Evolutionary conservation across 1,139 yeast genomes (phyloP), one percentile per base, ranked within the genome.

Genomic region (Saccharomyces uvarum): DNA sequence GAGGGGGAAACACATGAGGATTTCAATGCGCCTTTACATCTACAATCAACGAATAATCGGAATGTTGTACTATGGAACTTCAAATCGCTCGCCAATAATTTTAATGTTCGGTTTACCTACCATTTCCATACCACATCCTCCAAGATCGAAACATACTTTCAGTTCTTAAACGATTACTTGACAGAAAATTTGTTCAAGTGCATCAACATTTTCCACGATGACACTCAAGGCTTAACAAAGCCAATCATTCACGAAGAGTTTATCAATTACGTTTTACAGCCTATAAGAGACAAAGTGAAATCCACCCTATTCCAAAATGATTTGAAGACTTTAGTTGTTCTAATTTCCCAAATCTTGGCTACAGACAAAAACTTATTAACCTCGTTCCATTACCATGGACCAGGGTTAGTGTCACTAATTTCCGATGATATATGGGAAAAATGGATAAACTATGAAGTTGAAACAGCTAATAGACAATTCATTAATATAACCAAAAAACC

Each of bases 391-490:
- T 68, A 68, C 52, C 63, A 60, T 46, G 70, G 70, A 1, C 57
- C 56, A 33, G 70, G 71, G 21, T 57, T 68, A 13, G 61, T 62
- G 3, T 63, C 69, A 1, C 54, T 68, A 38, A 59, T 68, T 2
- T 61, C 69, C 2, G 57, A 61, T 2, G 60, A 61, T 5, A 54
- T 63, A 52, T 75, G 82, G 63, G 75, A 77, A n/a, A 74, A 74
- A 49, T 89, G 97, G 96, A 74, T 89, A 3, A 69, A 72, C 4
- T 78, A 82, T 59, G 97, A 90, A 66, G 73, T 77, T 31, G 75
- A 76, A 42, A 73, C 84, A 55, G 86, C 88, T 2, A 70, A 74
- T 31, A 74, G 73, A 21, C 76, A 93, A 59, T 87, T 79, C 60
- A 74, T 77, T 19, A 87, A 81, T 56, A 81, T 88, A 28, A 71